phyloP scores from a whole-genome alignment of 2,329 filamentous ascomycete genomes.

The Ophiostoma quercus region DNA sequence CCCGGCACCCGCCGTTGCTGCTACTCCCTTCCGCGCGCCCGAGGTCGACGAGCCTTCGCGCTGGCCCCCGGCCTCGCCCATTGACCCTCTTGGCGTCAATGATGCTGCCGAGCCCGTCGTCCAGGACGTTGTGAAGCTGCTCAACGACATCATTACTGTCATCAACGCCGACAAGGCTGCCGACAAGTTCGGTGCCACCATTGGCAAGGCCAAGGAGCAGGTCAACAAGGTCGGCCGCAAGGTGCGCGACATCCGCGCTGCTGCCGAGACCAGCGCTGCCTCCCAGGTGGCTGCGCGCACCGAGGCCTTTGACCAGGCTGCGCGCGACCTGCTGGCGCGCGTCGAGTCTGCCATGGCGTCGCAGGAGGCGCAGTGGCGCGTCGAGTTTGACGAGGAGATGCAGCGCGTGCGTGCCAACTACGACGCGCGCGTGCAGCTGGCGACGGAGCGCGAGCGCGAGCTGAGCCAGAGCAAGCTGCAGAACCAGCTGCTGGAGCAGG shows the following conservation, averaged over 20 bases:
- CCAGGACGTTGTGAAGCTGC: conserved; percentile 87
- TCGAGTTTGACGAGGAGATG: conserved; percentile 83
- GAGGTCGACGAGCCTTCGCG: conserved; percentile 62
- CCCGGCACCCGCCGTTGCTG: conserved; percentile 25
- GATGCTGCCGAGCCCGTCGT: conserved; percentile 80
- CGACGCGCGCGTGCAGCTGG: conserved; percentile 69
- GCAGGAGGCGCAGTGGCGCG: conserved; percentile 77
- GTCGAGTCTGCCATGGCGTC: conserved; percentile 76
- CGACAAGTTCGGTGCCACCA: conserved; percentile 69
- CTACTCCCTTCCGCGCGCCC: conserved; percentile 45
- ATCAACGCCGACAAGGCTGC: conserved; percentile 81
- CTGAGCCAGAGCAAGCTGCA: conserved; percentile 76
- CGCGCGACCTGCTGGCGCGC: conserved; percentile 80
- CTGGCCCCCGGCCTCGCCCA: conserved; percentile 59
- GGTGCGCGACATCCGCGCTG: conserved; percentile 67
- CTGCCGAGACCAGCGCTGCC: conserved; percentile 65
- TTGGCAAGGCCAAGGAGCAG: conserved; percentile 81
- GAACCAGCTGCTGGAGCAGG: conserved; percentile 86
- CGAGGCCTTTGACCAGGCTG: conserved; percentile 76
- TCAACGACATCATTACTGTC: conserved; percentile 92
- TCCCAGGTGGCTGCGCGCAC: conserved; percentile 66
- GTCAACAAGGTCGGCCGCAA: conserved; percentile 71
- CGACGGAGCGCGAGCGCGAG: conserved; percentile 73
- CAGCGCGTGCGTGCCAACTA: conserved; percentile 72
- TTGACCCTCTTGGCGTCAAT: conserved; percentile 71